phyloP scores from a whole-genome alignment of 2,329 filamentous ascomycete species.

The Cordyceps fumosorosea region DNA sequence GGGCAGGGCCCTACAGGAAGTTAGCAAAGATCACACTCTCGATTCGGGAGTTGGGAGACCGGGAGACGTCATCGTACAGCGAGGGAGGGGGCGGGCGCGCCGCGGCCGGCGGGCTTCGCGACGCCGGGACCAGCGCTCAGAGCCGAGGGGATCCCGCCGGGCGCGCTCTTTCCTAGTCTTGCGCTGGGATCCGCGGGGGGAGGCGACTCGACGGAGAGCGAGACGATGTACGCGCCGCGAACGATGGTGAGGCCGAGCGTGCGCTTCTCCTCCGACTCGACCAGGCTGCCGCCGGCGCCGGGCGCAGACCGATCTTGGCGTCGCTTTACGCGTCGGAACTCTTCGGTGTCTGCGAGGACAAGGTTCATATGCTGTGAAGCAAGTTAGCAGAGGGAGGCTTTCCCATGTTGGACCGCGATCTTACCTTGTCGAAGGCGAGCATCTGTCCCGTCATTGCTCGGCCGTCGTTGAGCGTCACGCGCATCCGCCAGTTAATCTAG shows the following conservation, averaged over 20 bases:
- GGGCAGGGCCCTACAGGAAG: constrained; percentile 60
- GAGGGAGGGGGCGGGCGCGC: constrained; percentile 65
- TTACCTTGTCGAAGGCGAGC: constrained; percentile 95
- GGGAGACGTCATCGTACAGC: constrained; percentile 48
- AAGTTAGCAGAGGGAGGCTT: constrained; percentile 6
- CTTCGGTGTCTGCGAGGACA: constrained; percentile 96
- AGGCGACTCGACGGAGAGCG: constrained; percentile 89
- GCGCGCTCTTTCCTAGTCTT: constrained; percentile 70
- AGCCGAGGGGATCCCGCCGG: constrained; percentile 61
- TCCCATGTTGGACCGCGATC: background rate
- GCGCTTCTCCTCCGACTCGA: constrained; percentile 93
- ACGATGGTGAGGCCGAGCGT: constrained; percentile 94
- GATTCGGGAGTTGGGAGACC: background rate
- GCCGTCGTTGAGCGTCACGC: constrained; percentile 89
- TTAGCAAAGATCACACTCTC: constrained; percentile 17
- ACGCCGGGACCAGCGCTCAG: constrained; percentile 83
- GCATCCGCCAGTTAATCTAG: constrained; percentile 99
- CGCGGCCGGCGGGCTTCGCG: constrained; percentile 83
- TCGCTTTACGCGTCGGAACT: constrained; percentile 87
- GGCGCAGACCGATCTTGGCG: constrained; percentile 70
- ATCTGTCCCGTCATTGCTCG: constrained; percentile 97
- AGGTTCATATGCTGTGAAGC: constrained; percentile 87
- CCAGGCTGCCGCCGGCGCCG: constrained; percentile 47
- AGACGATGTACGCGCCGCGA: constrained; percentile 90
- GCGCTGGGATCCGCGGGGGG: constrained; percentile 90